These are phyloP conservation scores for Odontarrhena argentea DNA, from an alignment of 345 rosid species.

Conservation along the genomic window DNA sequence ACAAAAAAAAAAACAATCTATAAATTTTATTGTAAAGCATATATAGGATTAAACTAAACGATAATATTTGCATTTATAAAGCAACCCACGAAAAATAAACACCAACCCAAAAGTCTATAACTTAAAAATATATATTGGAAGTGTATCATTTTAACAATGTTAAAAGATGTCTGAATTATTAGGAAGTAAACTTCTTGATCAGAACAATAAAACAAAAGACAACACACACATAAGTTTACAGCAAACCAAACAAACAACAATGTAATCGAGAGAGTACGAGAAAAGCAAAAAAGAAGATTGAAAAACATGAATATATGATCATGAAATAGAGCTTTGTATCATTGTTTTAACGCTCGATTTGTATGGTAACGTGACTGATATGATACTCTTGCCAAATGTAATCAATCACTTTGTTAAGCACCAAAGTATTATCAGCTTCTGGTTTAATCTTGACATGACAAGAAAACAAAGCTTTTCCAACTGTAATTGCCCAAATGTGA, in stretches of 20 bases:
- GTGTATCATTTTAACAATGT: no score
- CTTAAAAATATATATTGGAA: no score
- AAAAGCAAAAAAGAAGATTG: conserved; percentile 25
- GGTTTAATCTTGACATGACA: conserved; percentile 41
- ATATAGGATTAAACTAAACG: no score
- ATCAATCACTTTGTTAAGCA: conserved; percentile 57
- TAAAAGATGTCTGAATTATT: no score
- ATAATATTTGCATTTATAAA: no score
- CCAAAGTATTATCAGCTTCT: conserved; percentile 64
- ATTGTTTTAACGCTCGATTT: conserved; percentile 60
- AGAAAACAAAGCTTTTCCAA: conserved; percentile 33
- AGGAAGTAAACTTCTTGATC: no score
- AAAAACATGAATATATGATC: conserved; percentile 27
- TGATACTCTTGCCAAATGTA: conserved; percentile 59
- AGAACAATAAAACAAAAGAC: no score
- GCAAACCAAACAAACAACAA: background rate
- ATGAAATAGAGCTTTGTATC: conserved; percentile 28
- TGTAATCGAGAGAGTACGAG: conserved; percentile 20
- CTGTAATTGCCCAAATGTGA: conserved; percentile 35
- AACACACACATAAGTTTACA: no score
- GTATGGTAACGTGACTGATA: conserved; percentile 71
- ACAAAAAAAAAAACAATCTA: no score
- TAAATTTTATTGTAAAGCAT: no score
- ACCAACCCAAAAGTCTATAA: no score
- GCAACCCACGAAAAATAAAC: no score